Base-by-base conservation (phyloP, 345 rosid species). In the Camelina laxa region DNA sequence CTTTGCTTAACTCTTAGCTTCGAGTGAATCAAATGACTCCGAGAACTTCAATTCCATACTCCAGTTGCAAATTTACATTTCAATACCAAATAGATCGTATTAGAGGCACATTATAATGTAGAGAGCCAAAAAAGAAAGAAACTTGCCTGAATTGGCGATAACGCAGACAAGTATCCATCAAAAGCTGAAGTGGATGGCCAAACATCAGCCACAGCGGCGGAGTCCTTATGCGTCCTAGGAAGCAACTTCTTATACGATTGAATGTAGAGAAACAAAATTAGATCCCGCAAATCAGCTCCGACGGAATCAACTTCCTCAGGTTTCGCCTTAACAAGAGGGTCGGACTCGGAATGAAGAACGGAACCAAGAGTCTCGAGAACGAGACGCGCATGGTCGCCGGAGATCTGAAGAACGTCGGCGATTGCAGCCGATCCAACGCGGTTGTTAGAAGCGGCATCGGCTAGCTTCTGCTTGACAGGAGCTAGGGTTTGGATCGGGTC, bases 151-250 rank as follows among this genome's bases (percentile, higher is more conserved):
- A 96, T 87, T 54, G 99, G 99, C 60, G 98, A 96, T 27, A 96
- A 76, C 24, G 98, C 99, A 5, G 99, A 96, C 77, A 96, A 75
- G 80, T 87, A 92, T 2, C 98, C 98, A 62, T 96, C 99, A 71
- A 96, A 96, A 22, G 99, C 99, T 4, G 99, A 96, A 33, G 96
- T 92, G n/a, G 99, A 96, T 3, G 99, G 99, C 99, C 99, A 96
- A 0, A 92, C 98, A 75, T 96, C 99, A 5, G 98, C 97, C 16
- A 96, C 95, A 3, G 99, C 80, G 1, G 94, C 97, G 6, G 99
- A 82, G 69, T 96, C 99, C 84, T 89, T 96, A 55, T 96, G 96
- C 70, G 98, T 75, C 78, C 97, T 87, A 3, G 98, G 99, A 72
- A 88, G 69, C 79, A 96, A 70, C 84, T 83, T 91, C 88, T 92